These are phyloP conservation scores for Teratosphaeria destructans DNA, from an alignment of 2,329 filamentous ascomycete genomes.

Conservation along the genomic window DNA sequence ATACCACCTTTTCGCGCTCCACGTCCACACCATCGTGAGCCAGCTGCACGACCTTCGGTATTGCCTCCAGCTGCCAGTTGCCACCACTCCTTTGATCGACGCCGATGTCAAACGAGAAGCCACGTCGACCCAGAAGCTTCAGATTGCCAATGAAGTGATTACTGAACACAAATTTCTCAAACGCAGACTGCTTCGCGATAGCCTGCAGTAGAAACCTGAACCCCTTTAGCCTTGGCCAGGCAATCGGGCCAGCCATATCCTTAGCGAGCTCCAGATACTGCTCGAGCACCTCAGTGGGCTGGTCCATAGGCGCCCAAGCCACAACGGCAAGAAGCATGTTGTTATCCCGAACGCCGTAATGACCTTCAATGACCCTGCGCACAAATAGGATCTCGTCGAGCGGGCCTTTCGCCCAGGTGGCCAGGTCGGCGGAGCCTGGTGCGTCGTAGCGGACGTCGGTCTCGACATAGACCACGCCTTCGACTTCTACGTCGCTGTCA, in stretches of 20 bases:
- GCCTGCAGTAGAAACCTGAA: constrained; percentile 72
- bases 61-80: constrained; percentile 43
- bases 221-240: constrained; percentile 61
- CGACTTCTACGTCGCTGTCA: constrained; percentile 20
- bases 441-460: constrained; percentile 51
- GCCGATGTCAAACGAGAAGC: constrained; percentile 69
- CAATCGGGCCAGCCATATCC: constrained; percentile 48
- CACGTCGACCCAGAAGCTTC: constrained; percentile 45
- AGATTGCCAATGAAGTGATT: constrained; percentile 40
- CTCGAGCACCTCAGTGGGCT: constrained; percentile 49
- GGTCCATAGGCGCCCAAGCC: constrained; percentile 75
- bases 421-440: constrained; percentile 14
- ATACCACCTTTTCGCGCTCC: constrained; percentile 46
- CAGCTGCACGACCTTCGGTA: constrained; percentile 26
- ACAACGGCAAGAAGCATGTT: constrained; percentile 58
- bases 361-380: constrained; percentile 53
- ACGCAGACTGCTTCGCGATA: constrained; percentile 25
- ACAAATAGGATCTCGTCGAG: constrained; percentile 64
- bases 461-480: constrained; percentile 73
- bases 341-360: constrained; percentile 33
- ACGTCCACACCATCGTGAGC: constrained; percentile 53
- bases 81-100: constrained; percentile 73
- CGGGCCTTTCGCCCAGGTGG: constrained; percentile 54
- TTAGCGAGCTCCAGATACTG: constrained; percentile 55
- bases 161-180: constrained; percentile 26